These are phyloP conservation scores for Didymella arachidicola DNA, from an alignment of 2,329 filamentous ascomycete species.

Conservation along the genomic window DNA sequence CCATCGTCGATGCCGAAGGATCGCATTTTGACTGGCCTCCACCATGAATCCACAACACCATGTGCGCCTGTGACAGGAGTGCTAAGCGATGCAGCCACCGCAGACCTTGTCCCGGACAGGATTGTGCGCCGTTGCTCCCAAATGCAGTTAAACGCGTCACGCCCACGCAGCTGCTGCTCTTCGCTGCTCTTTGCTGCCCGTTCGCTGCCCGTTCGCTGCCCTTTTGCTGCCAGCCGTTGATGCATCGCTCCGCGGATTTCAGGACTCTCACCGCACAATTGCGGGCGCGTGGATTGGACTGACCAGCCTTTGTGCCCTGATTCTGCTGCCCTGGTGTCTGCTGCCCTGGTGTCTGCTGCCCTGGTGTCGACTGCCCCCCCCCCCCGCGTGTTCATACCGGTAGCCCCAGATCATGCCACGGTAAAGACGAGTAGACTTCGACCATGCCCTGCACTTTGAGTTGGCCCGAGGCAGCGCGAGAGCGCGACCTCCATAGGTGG, in stretches of 20 bases:
- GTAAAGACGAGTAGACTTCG: slow-evolving; percentile 14
- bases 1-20: slow-evolving; percentile 18
- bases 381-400: slow-evolving; percentile 2
- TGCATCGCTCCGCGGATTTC: slow-evolving; percentile 11
- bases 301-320: neutral
- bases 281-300: slow-evolving; percentile 4
- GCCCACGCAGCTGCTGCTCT: neutral
- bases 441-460: slow-evolving; percentile 27
- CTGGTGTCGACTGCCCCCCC: neutral
- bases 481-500: slow-evolving; percentile 43
- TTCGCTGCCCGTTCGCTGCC: neutral
- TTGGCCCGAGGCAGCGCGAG: slow-evolving; percentile 35
- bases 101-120: slow-evolving; percentile 10
- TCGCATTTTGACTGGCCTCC: slow-evolving; percentile 14
- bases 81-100: slow-evolving; percentile 12
- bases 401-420: slow-evolving; percentile 20
- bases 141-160: slow-evolving; percentile 6
- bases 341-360: too few relatives aligned
- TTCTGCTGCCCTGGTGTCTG: slow-evolving; percentile 5
- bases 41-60: slow-evolving; percentile 14
- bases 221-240: neutral
- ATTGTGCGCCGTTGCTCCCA: slow-evolving; percentile 9
- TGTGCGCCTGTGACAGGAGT: neutral
- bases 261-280: slow-evolving; percentile 15
- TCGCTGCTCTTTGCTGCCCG: too few relatives aligned